Conservation (phyloP, 1,284 basidiomycete genomes). For the Heterobasidion irregulare region DNA sequence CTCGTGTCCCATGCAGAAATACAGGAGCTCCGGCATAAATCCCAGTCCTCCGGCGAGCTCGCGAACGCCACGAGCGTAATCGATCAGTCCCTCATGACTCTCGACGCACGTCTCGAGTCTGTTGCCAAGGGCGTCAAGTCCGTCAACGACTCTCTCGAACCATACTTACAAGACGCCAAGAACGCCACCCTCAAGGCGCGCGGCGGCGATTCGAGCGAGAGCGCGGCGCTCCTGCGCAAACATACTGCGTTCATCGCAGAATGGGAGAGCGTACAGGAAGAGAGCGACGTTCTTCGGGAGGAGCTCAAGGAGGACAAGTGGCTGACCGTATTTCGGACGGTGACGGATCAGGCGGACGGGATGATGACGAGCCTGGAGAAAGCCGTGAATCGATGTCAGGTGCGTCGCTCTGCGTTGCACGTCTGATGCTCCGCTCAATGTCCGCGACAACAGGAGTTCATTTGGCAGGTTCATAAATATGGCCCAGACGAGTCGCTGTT, state of each 20-base stretch:
- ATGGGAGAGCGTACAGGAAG: slow-evolving; percentile 76
- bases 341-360: slow-evolving; percentile 86
- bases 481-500: slow-evolving; percentile 39
- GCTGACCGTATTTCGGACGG: slow-evolving; percentile 90
- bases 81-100: slow-evolving; percentile 69
- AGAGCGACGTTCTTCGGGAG: slow-evolving; percentile 76
- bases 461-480: slow-evolving; percentile 65
- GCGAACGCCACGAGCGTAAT: slow-evolving; percentile 57
- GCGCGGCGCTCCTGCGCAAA: slow-evolving; percentile 54
- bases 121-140: slow-evolving; percentile 63
- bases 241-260: slow-evolving; percentile 61
- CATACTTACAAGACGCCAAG: slow-evolving; percentile 39
- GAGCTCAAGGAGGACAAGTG: slow-evolving; percentile 96
- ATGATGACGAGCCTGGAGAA: slow-evolving; percentile 97
- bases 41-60: slow-evolving; percentile 53
- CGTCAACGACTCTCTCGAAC: slow-evolving; percentile 55
- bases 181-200: slow-evolving; percentile 32
- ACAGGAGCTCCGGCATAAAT: slow-evolving; percentile 76
- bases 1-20: slow-evolving; percentile 46
- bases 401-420: slow-evolving; percentile 23
- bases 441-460: slow-evolving; percentile 57
- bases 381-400: slow-evolving; percentile 78
- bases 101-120: slow-evolving; percentile 74
- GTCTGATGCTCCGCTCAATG: not conserved
- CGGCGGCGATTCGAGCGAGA: slow-evolving; percentile 22